These are phyloP conservation scores for Samsoniella hepiali DNA, from an alignment of 2,329 filamentous ascomycete species.

Conservation along the genomic window DNA sequence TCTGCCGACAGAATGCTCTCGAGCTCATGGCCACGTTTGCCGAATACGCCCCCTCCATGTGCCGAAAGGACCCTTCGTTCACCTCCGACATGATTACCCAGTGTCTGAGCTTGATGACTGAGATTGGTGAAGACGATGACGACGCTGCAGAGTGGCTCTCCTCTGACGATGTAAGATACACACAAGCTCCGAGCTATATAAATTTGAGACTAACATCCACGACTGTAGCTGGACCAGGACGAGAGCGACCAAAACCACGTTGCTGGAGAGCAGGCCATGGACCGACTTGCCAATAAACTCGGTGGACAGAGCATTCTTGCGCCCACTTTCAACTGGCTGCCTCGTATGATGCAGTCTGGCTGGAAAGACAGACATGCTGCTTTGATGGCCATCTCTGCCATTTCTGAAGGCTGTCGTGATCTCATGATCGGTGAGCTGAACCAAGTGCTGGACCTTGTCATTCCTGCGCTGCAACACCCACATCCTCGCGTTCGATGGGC, in stretches of 20 bases:
- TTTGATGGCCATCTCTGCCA: constrained; percentile 97
- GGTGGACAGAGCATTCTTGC: constrained; percentile 89
- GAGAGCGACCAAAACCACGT: constrained; percentile 98
- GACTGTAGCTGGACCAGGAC: constrained; percentile 74
- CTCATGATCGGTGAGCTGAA: constrained; percentile 93
- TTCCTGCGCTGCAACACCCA: constrained; percentile 82
- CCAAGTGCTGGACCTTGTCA: constrained; percentile 91
- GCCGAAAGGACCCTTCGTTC: constrained; percentile 88
- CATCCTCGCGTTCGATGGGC: constrained; percentile 96
- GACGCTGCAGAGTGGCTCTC: constrained; percentile 91
- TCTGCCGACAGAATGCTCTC: constrained; percentile 88
- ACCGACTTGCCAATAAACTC: constrained; percentile 93
- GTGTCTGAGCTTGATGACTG: constrained; percentile 96
- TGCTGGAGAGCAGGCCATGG: constrained; percentile 97
- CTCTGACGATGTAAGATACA: constrained; percentile 73
- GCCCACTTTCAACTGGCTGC: constrained; percentile 94
- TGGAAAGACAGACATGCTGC: constrained; percentile 97
- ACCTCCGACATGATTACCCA: constrained; percentile 97
- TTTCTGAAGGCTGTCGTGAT: constrained; percentile 94
- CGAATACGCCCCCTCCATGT: constrained; percentile 90
- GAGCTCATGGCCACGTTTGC: constrained; percentile 98
- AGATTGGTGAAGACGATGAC: constrained; percentile 90
- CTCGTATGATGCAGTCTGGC: constrained; percentile 93
- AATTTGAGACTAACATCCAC: constrained; percentile 23
- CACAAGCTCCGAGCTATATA: neutral